Evolutionary conservation across 768 basidiomycete genomes (phyloP), one percentile per base, ranked within the genome.

Genomic region (Rhizopogon roseolus): DNA sequence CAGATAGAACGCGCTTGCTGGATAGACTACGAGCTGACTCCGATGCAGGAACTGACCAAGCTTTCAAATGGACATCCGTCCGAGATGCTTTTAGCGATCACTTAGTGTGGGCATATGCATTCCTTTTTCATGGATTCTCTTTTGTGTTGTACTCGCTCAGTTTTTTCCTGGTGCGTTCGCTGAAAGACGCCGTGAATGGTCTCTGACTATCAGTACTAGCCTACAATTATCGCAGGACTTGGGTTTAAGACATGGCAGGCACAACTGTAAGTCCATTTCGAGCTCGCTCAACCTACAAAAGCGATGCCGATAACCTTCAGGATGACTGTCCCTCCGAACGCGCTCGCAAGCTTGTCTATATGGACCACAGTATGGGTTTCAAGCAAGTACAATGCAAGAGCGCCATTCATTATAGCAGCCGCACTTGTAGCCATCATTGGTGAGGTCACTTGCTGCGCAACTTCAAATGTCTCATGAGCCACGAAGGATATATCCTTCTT

Each of bases 201-300:
- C 5, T 28, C 17, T 22, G 29, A 36, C 25, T 29, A 38, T 56
- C 16, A 6, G 22, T 27, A 11, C n/a, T 55, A 81, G 78, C 83
- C 84, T 4, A 81, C 81, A 1, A 84, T 85, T 55, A 81, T 85
- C 53, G 73, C 78, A 4, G 71, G 68, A 2, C 73, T 85, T 4
- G 83, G 85, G 22, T 85, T 78, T 57, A 61, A 75, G 49, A 78
- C 75, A 38, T 84, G 83, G 83, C 71, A 83, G 63, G 82, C 81
- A 25, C 81, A 84, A 62, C 56, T 85, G 81, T 81, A 62, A 49
- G 76, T 48, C 4, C 43, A 16, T 27, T 54, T 19, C 62, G 17
- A 38, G 8, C 16, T 4, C 11, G 53, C 44, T 32, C 7, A 13
- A n/a, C 2, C 29, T 19, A 17, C 2, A 14, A 16, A 50, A 57